Percentiles rank a stretch among this genome's conserved stretches.
Conservation (phyloP, 2,329 filamentous ascomycete genomes). For the Stenocarpella maydis region DNA sequence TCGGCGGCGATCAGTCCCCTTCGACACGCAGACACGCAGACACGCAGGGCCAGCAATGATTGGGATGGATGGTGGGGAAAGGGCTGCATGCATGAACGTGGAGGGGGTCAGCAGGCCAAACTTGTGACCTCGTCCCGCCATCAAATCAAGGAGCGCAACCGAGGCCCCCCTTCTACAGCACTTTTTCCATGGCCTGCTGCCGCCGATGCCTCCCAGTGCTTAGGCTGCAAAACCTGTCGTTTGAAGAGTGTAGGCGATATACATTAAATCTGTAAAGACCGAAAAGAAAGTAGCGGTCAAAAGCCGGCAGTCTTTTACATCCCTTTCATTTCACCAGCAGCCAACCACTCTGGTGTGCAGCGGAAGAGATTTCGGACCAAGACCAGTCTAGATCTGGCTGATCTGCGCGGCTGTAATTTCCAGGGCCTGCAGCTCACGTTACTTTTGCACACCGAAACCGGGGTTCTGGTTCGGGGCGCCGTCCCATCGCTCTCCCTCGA, state of each 20-base stretch:
- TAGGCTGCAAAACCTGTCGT: conserved; percentile 7
- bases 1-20: conserved; percentile 8
- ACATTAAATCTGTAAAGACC: background rate
- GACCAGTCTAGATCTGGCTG: conserved; percentile 18
- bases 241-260: background rate
- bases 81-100: conserved; percentile 28
- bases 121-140: conserved; percentile 28
- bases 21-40: too few relatives aligned
- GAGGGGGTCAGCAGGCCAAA: conserved; percentile 29
- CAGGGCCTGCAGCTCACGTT: conserved; percentile 23
- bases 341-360: background rate
- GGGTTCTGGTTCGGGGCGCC: conserved; percentile 15
- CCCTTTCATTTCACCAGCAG: conserved; percentile 16
- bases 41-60: conserved; percentile 23
- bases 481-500: conserved; percentile 20
- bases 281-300: conserved; percentile 18
- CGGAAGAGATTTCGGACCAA: conserved; percentile 20
- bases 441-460: conserved; percentile 22
- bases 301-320: background rate
- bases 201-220: background rate
- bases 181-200: conserved; percentile 18
- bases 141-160: conserved; percentile 20
- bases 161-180: background rate
- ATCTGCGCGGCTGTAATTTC: conserved; percentile 24
- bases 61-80: conserved; percentile 27